Conservation (phyloP, 2,329 filamentous ascomycete genomes). For the Sclerotiophoma versabilis region DNA sequence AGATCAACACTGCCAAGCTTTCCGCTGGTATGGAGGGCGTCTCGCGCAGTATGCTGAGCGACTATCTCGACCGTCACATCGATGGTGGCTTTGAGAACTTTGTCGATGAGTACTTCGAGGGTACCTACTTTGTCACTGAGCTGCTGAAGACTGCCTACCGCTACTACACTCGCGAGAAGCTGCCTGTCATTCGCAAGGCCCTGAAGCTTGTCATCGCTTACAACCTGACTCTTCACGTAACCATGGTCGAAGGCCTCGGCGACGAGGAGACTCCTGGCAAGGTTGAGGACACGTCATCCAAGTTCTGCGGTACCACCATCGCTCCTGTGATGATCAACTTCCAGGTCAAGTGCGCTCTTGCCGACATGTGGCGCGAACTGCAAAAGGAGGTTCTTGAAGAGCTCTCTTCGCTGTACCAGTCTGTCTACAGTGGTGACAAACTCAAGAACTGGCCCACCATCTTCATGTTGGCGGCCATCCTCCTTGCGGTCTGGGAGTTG, state of each 20-base stretch:
- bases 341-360: constrained; percentile 96
- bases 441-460: constrained; percentile 99
- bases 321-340: constrained; percentile 99
- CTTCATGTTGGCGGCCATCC: constrained; percentile 93
- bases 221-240: constrained; percentile 93
- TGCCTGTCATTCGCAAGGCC: constrained; percentile 90
- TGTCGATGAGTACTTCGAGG: constrained; percentile 94
- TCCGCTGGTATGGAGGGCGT: constrained; percentile 90
- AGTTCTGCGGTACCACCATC: constrained; percentile 87
- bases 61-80: constrained; percentile 95
- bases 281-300: constrained; percentile 85
- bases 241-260: constrained; percentile 88
- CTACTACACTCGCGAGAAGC: constrained; percentile 87
- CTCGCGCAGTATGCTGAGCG: constrained; percentile 78
- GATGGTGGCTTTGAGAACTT: constrained; percentile 91
- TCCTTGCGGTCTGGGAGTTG: constrained; percentile 95
- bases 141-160: constrained; percentile 96
- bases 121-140: constrained; percentile 92
- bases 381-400: constrained; percentile 97
- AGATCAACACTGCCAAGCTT: constrained; percentile 85
- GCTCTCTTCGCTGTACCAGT: constrained; percentile 91
- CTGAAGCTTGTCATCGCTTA: constrained; percentile 95
- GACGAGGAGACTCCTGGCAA: constrained; percentile 84
- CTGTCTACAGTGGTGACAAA: constrained; percentile 95
- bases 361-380: constrained; percentile 97